Evolutionary conservation across 2,329 filamentous ascomycete genomes (phyloP), one percentile per base, ranked within the genome.

Genomic region (Aulographum hederae): DNA sequence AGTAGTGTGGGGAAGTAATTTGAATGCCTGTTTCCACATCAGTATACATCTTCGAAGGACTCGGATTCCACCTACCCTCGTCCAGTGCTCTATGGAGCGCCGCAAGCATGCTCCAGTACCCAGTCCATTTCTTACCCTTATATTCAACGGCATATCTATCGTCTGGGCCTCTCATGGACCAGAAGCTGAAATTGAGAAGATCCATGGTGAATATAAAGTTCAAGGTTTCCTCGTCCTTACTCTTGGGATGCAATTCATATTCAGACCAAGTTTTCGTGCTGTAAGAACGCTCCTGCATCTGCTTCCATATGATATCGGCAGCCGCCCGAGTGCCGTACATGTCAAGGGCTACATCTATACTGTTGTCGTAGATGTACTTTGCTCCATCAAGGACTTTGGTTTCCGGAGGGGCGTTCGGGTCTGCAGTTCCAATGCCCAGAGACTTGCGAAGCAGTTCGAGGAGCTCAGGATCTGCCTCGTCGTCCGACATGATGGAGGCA

Each of bases 171-270:
- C 63, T 55, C 32, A 80, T 75, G 11, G 81, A 91, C 89, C 89
- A 98, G 52, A 98, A 98, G 15, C 77, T 91, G 49, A 95, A 98
- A 50, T 98, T 98, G 31, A 98, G 60, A 18, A 98, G 54, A 50
- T 98, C 89, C 82, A 98, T 92, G 14, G 80, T 82, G 51, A 98
- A 95, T 44, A 98, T 86, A 50, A 98, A 95, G 39, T 80, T 76
- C 15, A 92, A 71, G 0, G 82, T 85, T 31, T 56, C 65, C 46
- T 81, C 78, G 47, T 91, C 75, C 46, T 82, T 82, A 26, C 68
- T 46, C 50, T 85, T 78, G 2, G 89, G 89, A 46, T 98, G 89
- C 25, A 98, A 61, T 48, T 89, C 79, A 52, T 95, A 84, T 45
- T 78, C 67, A 11, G 79, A 71, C 89, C 89, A 98, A 6, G 73